These are phyloP conservation scores for Gossypium davidsonii DNA, from an alignment of 441 rosid species.

Conservation along the genomic window DNA sequence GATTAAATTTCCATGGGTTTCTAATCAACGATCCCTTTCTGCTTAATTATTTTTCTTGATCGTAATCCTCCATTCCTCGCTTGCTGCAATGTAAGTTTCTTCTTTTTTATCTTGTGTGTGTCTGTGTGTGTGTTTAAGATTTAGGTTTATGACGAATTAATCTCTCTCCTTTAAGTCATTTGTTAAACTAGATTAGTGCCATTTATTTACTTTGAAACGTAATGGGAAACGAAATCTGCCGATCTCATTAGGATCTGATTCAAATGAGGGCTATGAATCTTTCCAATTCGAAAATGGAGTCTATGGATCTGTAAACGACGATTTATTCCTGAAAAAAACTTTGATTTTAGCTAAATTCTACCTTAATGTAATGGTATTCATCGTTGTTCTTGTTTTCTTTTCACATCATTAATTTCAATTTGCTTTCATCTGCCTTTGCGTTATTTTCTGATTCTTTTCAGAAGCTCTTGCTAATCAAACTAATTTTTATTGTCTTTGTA, in stretches of 20 bases:
- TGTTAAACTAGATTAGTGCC: background rate
- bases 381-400: background rate
- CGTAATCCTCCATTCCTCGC: background rate
- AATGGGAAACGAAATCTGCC: background rate
- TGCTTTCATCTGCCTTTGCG: background rate
- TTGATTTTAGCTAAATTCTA: background rate
- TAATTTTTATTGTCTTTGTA: background rate
- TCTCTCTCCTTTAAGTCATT: background rate
- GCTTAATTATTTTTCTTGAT: background rate
- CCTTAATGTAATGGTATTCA: background rate
- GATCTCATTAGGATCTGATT: slow-evolving; percentile 8
- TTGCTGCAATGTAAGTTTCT: slow-evolving; percentile 11
- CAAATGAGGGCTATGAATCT: background rate
- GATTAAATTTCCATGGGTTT: background rate
- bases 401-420: background rate
- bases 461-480: background rate
- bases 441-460: background rate
- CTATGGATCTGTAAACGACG: slow-evolving; percentile 1
- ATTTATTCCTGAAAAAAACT: background rate
- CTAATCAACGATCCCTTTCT: slow-evolving; percentile 7
- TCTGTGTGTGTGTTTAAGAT: background rate
- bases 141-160: background rate
- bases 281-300: background rate
- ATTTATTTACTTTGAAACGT: background rate
- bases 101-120: background rate